A percentile compares a stretch with the other conserved stretches of the same genome.
phyloP scores from a whole-genome alignment of 2,329 filamentous ascomycete species.

The Pseudocercospora vitis region DNA sequence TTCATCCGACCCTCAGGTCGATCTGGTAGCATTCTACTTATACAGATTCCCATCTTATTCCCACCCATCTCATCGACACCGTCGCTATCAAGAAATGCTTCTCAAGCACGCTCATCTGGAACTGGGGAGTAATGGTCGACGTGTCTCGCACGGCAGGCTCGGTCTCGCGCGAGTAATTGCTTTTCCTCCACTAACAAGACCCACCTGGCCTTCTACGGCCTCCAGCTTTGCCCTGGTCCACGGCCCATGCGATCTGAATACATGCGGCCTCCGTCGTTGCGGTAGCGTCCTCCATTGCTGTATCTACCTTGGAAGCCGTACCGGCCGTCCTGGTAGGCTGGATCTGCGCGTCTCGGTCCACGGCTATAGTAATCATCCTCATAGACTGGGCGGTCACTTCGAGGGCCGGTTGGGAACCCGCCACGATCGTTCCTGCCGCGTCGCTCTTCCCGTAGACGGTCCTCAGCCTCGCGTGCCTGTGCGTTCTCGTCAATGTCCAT shows the following conservation, averaged over 20 bases:
- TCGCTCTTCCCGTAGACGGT: constrained; percentile 37
- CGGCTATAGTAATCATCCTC: constrained; percentile 29
- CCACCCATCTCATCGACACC: not conserved
- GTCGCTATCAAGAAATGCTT: not conserved
- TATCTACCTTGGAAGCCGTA: constrained; percentile 43
- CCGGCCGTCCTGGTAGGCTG: constrained; percentile 46
- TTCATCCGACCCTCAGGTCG: not conserved
- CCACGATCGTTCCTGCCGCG: constrained; percentile 30
- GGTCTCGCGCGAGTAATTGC: too few species aligned
- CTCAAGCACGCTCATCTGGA: not conserved
- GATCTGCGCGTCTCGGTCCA: constrained; percentile 33
- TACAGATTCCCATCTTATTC: not conserved
- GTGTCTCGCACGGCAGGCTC: too few species aligned
- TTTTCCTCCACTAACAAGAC: not conserved
- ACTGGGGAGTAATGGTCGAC: too few species aligned
- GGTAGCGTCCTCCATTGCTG: constrained; percentile 27
- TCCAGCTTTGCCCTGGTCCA: constrained; percentile 28
- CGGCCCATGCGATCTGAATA: constrained; percentile 34
- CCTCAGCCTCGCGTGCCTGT: constrained; percentile 32
- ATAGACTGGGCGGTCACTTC: constrained; percentile 25
- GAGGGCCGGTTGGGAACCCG: constrained; percentile 26
- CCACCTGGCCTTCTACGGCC: constrained; percentile 19
- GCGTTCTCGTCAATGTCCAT: constrained; percentile 48
- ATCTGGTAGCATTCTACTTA: not conserved
- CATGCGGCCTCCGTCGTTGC: constrained; percentile 32